Evolutionary conservation across 108 stramenopile genomes (phyloP).

Genomic region (Licmophora abbreviata): DNA sequence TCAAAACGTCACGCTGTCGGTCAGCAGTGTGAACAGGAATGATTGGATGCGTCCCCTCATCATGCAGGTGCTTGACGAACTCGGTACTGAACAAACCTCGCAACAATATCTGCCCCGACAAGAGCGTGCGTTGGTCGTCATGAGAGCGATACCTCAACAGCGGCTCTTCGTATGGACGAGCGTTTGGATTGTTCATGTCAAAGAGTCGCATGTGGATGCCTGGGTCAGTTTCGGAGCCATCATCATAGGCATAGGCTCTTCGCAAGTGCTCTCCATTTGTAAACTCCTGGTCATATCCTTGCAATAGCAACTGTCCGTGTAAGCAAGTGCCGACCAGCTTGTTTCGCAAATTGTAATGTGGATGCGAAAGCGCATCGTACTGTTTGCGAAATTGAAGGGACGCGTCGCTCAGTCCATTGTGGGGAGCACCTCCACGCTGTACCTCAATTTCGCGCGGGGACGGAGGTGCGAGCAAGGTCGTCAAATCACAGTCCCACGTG

Average conservation of each 20-base stretch:
- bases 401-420: background rate
- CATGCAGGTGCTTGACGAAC: constrained; percentile 7
- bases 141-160: constrained; percentile 61
- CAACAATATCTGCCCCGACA: constrained; percentile 80
- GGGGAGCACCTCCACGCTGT: background rate
- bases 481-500: constrained; percentile 68
- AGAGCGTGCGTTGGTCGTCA: constrained; percentile 78
- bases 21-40: constrained; percentile 74
- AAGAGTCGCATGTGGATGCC: constrained; percentile 51
- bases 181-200: constrained; percentile 12
- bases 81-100: constrained; percentile 64
- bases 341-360: constrained; percentile 10
- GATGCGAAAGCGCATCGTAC: constrained; percentile 48
- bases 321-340: constrained; percentile 79
- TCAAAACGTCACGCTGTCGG: constrained; percentile 57
- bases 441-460: constrained; percentile 8
- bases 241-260: constrained; percentile 52
- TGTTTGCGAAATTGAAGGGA: constrained; percentile 60
- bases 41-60: constrained; percentile 10
- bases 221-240: constrained; percentile 19
- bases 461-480: constrained; percentile 44
- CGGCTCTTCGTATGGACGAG: constrained; percentile 27
- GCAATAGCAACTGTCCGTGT: constrained; percentile 68
- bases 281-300: constrained; percentile 79
- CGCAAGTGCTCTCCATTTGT: constrained; percentile 60